phyloP scores from a whole-genome alignment of 257 asterid species.

The Leptodermis oblonga region DNA sequence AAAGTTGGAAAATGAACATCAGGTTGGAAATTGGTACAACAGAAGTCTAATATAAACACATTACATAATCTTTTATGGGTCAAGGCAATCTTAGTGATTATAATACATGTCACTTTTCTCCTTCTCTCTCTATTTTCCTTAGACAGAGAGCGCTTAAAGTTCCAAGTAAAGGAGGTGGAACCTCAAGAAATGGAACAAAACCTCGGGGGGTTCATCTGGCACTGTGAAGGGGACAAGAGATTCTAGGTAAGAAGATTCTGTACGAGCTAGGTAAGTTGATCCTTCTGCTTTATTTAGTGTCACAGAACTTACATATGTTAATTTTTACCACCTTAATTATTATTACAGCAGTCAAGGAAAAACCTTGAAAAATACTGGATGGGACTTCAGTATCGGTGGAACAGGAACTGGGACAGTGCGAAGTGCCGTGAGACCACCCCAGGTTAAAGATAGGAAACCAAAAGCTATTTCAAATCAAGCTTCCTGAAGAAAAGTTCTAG shows the following conservation, averaged over 20 bases:
- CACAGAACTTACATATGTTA: background rate
- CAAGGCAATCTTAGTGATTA: background rate
- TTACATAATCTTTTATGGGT: background rate
- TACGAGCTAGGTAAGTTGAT: slow-evolving; percentile 54
- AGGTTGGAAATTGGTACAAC: background rate
- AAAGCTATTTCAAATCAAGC: slow-evolving; percentile 57
- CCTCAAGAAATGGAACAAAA: slow-evolving; percentile 31
- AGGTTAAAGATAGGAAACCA: slow-evolving; percentile 72
- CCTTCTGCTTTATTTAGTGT: slow-evolving; percentile 20
- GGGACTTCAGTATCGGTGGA: slow-evolving; percentile 97
- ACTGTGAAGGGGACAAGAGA: slow-evolving; percentile 44
- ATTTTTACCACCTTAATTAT: slow-evolving; percentile 24
- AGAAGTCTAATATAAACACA: background rate
- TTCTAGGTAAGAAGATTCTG: slow-evolving; percentile 32
- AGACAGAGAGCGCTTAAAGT: slow-evolving; percentile 51
- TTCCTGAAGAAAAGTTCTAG: slow-evolving; percentile 46
- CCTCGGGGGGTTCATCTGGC: slow-evolving; percentile 47
- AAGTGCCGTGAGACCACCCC: slow-evolving; percentile 85
- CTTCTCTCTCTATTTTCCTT: slow-evolving; percentile 4
- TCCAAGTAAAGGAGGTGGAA: slow-evolving; percentile 38
- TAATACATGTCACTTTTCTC: slow-evolving; percentile 12
- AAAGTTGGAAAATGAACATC: background rate
- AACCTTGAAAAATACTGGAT: slow-evolving; percentile 65
- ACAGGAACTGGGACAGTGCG: slow-evolving; percentile 81
- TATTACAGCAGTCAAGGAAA: slow-evolving; percentile 57